Conservation (phyloP, 2,329 filamentous ascomycete species). For the Trichoderma sp. region DNA sequence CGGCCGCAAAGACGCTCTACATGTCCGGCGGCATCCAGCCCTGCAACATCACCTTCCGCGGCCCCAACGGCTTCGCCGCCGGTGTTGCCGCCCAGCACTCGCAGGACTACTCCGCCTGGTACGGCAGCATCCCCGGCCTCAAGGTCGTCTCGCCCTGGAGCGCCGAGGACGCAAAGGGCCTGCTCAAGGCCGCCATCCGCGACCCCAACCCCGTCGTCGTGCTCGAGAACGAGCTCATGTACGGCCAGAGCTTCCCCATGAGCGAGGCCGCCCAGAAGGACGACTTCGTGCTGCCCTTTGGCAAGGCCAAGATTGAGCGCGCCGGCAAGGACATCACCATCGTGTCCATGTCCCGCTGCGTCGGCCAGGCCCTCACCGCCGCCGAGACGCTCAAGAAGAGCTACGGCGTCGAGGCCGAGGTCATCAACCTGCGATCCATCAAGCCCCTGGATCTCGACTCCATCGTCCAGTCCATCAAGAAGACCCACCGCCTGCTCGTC, state of each 20-base stretch:
- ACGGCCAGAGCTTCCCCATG: slow-evolving; percentile 95
- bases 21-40: slow-evolving; percentile 99
- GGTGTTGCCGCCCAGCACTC: slow-evolving; percentile 98
- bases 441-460: slow-evolving; percentile 96
- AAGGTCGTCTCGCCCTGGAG: slow-evolving; percentile 98
- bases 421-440: slow-evolving; percentile 96
- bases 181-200: slow-evolving; percentile 95
- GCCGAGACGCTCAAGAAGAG: slow-evolving; percentile 93
- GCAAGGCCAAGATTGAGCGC: slow-evolving; percentile 99
- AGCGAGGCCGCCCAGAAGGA: slow-evolving; percentile 93
- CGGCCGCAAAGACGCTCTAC: slow-evolving; percentile 97
- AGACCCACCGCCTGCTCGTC: slow-evolving; percentile 87
- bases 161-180: slow-evolving; percentile 96
- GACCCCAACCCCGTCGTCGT: slow-evolving; percentile 97
- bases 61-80: slow-evolving; percentile 95
- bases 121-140: slow-evolving; percentile 94
- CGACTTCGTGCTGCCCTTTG: slow-evolving; percentile 96
- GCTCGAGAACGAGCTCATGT: slow-evolving; percentile 87
- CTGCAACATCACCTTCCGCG: slow-evolving; percentile 99
- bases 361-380: slow-evolving; percentile 86
- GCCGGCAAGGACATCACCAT: slow-evolving; percentile 94
- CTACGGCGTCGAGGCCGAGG: slow-evolving; percentile 93
- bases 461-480: slow-evolving; percentile 97
- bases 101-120: slow-evolving; percentile 98
- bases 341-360: slow-evolving; percentile 90